These are phyloP conservation scores for Pythium dissotocum DNA, from an alignment of 352 stramenopile genomes.

Conservation along the genomic window DNA sequence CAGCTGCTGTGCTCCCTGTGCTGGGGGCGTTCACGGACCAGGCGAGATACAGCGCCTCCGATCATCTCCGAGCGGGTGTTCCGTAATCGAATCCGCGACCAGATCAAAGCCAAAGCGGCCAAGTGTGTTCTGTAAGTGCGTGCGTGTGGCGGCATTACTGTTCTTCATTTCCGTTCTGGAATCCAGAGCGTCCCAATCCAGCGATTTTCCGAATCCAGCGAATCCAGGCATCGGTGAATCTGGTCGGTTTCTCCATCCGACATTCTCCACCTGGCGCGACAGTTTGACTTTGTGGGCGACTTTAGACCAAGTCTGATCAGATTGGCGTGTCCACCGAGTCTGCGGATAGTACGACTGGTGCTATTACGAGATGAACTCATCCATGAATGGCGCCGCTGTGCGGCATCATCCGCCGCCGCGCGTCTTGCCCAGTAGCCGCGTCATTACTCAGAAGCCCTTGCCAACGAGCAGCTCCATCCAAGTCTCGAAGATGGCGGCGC, in stretches of 20 bases:
- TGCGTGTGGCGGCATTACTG: background rate
- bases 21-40: background rate
- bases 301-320: background rate
- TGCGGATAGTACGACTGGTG: conserved; percentile 1
- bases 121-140: background rate
- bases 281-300: no score
- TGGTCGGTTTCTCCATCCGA: conserved; percentile 3
- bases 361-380: conserved; percentile 3
- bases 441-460: conserved; percentile 7
- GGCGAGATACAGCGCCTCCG: background rate
- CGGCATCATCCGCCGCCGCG: conserved; percentile 10
- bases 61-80: background rate
- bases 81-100: conserved; percentile 2
- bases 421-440: background rate
- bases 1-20: background rate
- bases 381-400: background rate
- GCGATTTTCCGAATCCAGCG: background rate
- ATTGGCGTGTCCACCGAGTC: conserved; percentile 3
- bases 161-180: conserved; percentile 4
- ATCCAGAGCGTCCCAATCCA: background rate
- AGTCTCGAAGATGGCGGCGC: conserved; percentile 9
- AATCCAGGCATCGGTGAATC: background rate
- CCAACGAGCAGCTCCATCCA: conserved; percentile 3
- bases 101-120: background rate
- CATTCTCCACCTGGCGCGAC: background rate